A percentile compares a stretch with the other conserved stretches of the same genome.
Evolutionary conservation across 805 yeast genomes (phyloP).

Genomic region (Suhomyces emberorum): DNA sequence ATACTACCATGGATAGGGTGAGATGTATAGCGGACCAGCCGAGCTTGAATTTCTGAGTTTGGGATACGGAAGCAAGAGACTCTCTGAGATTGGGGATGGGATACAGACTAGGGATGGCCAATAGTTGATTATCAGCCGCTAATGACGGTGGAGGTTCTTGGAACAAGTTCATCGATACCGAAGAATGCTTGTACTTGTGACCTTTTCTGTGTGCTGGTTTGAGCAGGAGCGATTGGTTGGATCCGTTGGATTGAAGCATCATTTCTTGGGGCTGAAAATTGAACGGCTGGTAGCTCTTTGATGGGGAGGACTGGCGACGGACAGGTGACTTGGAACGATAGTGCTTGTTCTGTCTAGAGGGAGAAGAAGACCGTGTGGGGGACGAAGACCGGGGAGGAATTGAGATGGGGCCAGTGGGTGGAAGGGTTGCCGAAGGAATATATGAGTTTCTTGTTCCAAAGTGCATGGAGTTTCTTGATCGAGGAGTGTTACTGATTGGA

Average conservation of each 20-base stretch:
- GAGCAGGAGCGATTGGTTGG: constrained; percentile 23
- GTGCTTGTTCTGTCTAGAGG: constrained; percentile 26
- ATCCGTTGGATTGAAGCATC: constrained; percentile 26
- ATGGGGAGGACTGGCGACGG: constrained; percentile 18
- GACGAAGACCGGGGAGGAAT: constrained; percentile 22
- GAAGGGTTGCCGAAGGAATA: constrained; percentile 16
- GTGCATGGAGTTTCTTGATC: constrained; percentile 20
- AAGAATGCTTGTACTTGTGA: constrained; percentile 92
- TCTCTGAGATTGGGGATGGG: constrained; percentile 74
- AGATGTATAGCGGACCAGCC: constrained; percentile 60
- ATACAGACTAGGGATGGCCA: constrained; percentile 57
- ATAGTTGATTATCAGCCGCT: constrained; percentile 50
- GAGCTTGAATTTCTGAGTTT: constrained; percentile 56
- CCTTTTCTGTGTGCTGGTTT: constrained; percentile 82
- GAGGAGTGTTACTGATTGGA: constrained; percentile 15
- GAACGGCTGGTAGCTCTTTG: constrained; percentile 48
- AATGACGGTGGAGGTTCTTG: constrained; percentile 74
- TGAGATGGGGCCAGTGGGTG: constrained; percentile 19
- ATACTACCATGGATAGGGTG: constrained; percentile 50
- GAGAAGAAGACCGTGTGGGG: constrained; percentile 26
- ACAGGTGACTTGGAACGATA: constrained; percentile 31
- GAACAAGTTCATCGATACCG: constrained; percentile 92
- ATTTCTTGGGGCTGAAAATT: constrained; percentile 57
- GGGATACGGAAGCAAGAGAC: constrained; percentile 54
- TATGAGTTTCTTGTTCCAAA: constrained; percentile 8